These are phyloP conservation scores for Scenedesmus sp. DNA, from an alignment of 163 green algal genomes.

Conservation along the genomic window DNA sequence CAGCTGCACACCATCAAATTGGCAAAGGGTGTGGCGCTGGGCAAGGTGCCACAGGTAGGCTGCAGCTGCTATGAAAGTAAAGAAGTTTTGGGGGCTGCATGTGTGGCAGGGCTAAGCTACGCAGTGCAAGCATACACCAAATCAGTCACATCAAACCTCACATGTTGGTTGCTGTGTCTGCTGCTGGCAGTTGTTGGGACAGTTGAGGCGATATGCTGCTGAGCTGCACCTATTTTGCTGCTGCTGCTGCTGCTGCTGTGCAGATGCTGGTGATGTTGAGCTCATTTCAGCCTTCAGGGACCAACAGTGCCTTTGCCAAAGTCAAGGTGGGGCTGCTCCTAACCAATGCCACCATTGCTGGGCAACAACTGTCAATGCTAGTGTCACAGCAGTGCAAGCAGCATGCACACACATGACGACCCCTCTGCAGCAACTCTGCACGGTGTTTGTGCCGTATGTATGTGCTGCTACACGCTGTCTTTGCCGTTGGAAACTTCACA, in stretches of 20 bases:
- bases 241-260: neutral
- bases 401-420: neutral
- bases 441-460: neutral
- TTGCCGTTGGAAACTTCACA: neutral
- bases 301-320: conserved; percentile 39
- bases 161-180: neutral
- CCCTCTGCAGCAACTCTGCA: neutral
- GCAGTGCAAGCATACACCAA: neutral
- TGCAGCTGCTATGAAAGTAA: too few relatives aligned
- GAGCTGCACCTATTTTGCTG: neutral
- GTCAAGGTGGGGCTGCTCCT: neutral
- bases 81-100: too few relatives aligned
- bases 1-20: conserved; percentile 26
- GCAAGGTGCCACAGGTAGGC: conserved; percentile 22
- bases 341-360: neutral
- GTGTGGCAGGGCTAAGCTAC: neutral
- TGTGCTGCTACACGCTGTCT: neutral
- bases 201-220: neutral
- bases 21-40: conserved; percentile 13
- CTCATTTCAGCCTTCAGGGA: neutral
- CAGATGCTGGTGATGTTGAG: conserved; percentile 36
- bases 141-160: neutral
- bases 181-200: neutral
- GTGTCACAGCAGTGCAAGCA: neutral
- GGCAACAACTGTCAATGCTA: neutral